Evolutionary conservation across 371 early-diverging fungal species (phyloP).

Genomic region (Furculomyces boomerangus): DNA sequence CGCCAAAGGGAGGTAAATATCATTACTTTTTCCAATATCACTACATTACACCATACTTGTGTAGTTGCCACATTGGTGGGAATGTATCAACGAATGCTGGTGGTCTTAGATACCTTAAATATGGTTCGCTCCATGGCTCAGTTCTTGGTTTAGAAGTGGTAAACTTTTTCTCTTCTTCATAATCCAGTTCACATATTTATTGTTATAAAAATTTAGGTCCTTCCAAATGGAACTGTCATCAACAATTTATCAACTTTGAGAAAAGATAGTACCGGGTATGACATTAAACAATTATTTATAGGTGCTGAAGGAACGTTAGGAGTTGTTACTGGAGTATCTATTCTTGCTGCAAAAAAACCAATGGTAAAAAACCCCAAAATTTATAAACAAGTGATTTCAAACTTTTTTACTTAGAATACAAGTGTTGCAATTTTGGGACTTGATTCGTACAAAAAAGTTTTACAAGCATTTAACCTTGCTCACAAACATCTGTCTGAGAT

Average conservation of each 20-base stretch:
- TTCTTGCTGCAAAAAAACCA: constrained; percentile 38
- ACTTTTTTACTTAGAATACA: constrained; percentile 15
- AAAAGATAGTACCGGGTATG: constrained; percentile 82
- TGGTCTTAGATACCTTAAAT: constrained; percentile 77
- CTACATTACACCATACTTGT: too few species aligned
- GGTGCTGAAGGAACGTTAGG: constrained; percentile 92
- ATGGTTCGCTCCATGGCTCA: constrained; percentile 79
- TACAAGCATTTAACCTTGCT: constrained; percentile 53
- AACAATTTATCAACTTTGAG: constrained; percentile 57
- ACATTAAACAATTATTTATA: constrained; percentile 87
- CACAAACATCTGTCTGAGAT: constrained; percentile 72
- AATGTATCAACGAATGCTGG: constrained; percentile 95
- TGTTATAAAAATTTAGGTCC: constrained; percentile 20
- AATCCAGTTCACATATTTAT: background rate
- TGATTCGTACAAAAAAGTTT: constrained; percentile 52
- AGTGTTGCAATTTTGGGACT: constrained; percentile 67
- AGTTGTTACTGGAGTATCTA: constrained; percentile 70
- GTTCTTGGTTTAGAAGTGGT: constrained; percentile 64
- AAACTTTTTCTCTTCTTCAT: background rate
- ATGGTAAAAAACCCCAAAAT: background rate
- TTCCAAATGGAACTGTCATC: constrained; percentile 76
- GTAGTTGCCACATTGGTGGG: constrained; percentile 65
- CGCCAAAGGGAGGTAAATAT: constrained; percentile 48
- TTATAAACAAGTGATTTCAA: background rate
- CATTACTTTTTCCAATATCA: background rate